phyloP scores from a whole-genome alignment of 805 yeast species.

The Kluyveromyces siamensis region DNA sequence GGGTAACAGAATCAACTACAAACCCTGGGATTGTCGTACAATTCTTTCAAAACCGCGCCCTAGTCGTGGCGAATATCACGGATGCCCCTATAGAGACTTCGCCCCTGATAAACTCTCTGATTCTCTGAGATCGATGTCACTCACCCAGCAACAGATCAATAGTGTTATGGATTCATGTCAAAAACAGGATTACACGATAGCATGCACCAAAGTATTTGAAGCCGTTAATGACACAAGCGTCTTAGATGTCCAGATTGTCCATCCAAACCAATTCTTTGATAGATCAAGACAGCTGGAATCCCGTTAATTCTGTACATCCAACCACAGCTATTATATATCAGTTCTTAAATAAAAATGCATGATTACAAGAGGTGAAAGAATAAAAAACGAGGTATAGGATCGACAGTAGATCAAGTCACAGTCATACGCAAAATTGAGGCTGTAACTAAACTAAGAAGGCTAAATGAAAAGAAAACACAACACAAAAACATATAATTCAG shows the following conservation, averaged over 20 bases:
- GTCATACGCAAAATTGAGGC: too few relatives aligned
- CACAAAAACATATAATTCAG: too few relatives aligned
- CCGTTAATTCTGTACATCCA: too few relatives aligned
- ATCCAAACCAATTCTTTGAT: constrained; percentile 85
- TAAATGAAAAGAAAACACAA: too few relatives aligned
- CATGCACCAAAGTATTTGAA: constrained; percentile 87
- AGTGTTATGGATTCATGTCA: constrained; percentile 60
- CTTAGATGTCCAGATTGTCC: constrained; percentile 42
- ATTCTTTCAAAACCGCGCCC: constrained; percentile 70
- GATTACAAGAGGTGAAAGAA: too few relatives aligned
- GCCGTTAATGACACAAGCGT: constrained; percentile 41
- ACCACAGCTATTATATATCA: too few relatives aligned
- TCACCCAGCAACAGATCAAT: constrained; percentile 38
- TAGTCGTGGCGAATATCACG: constrained; percentile 63
- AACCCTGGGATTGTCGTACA: constrained; percentile 77
- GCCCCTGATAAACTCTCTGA: constrained; percentile 50
- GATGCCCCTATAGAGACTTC: constrained; percentile 86
- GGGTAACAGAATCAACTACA: constrained; percentile 79
- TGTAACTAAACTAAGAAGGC: too few relatives aligned
- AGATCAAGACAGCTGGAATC: constrained; percentile 47
- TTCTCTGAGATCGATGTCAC: constrained; percentile 47
- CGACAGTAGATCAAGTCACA: too few relatives aligned
- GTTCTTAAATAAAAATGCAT: too few relatives aligned
- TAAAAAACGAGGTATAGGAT: too few relatives aligned
- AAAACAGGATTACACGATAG: constrained; percentile 66